Percentiles rank a stretch among this genome's conserved stretches.
Evolutionary conservation across 352 stramenopile species (phyloP).

Genomic region (Pseudoperonospora humuli): DNA sequence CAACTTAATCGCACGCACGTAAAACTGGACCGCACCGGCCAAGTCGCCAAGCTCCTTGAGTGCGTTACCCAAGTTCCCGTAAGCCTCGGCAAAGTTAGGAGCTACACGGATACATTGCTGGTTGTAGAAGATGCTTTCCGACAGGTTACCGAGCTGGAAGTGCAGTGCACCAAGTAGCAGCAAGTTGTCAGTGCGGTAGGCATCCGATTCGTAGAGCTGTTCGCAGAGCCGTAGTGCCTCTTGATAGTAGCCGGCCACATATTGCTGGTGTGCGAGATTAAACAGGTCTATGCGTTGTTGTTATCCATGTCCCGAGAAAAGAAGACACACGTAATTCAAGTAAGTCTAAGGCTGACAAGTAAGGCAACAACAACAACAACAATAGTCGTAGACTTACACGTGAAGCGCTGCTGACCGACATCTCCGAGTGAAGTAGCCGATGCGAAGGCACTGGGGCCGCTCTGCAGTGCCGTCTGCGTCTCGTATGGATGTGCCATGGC

Average conservation of each 20-base stretch:
- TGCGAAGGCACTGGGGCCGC: constrained; percentile 12
- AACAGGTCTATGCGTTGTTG: constrained; percentile 40
- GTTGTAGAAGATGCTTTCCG: constrained; percentile 93
- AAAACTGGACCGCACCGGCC: constrained; percentile 87
- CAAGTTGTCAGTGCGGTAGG: constrained; percentile 87
- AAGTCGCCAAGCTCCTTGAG: constrained; percentile 92
- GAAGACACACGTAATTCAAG: neutral
- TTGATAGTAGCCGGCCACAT: constrained; percentile 84
- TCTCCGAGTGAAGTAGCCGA: constrained; percentile 26
- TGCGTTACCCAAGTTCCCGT: constrained; percentile 91
- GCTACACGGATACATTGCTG: constrained; percentile 91
- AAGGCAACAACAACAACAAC: neutral
- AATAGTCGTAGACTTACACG: constrained; percentile 37
- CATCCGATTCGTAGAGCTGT: constrained; percentile 83
- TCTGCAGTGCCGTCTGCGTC: constrained; percentile 17
- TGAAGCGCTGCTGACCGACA: constrained; percentile 51
- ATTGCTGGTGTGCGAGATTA: constrained; percentile 76
- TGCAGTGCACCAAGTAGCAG: constrained; percentile 90
- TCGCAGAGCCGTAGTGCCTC: constrained; percentile 80
- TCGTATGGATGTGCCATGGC: constrained; percentile 26
- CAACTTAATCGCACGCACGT: constrained; percentile 89
- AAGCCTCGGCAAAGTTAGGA: constrained; percentile 88
- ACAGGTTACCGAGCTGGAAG: constrained; percentile 90
- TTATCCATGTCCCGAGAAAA: neutral
- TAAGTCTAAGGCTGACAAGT: constrained; percentile 2